A percentile compares a stretch with the other conserved stretches of the same genome.
phyloP scores from a whole-genome alignment of 1,284 basidiomycete species.

The Phellopilus nigrolimitatus region DNA sequence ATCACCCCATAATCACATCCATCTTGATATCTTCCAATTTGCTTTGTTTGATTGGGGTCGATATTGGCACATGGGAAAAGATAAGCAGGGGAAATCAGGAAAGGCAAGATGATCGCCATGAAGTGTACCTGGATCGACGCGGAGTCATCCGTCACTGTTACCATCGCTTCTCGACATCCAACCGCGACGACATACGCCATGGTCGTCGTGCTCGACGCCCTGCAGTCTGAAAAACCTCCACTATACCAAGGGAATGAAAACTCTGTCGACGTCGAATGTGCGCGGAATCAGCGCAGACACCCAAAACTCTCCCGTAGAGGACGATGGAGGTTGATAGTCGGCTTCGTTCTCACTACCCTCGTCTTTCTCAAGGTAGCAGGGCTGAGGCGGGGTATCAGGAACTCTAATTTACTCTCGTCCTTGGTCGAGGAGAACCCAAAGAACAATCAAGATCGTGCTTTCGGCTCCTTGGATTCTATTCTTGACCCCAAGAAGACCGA shows the following conservation, averaged over 20 bases:
- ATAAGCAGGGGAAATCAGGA: too few species aligned
- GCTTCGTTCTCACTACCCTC: not conserved
- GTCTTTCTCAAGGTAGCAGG: not conserved
- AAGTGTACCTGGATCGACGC: too few species aligned
- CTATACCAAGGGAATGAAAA: not conserved
- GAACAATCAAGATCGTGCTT: not conserved
- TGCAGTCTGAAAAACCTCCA: constrained; percentile 9
- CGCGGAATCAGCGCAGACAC: not conserved
- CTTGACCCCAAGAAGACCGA: constrained; percentile 22
- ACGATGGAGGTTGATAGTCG: not conserved
- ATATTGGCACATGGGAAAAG: too few species aligned
- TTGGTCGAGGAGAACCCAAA: not conserved
- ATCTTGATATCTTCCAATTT: too few species aligned
- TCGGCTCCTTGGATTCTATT: not conserved
- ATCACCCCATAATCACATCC: too few species aligned
- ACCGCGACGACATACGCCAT: not conserved
- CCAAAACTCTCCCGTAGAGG: constrained; percentile 8
- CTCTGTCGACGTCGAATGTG: too few species aligned
- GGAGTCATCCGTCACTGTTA: not conserved
- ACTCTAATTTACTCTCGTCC: not conserved
- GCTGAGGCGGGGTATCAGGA: not conserved
- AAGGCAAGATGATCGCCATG: too few species aligned
- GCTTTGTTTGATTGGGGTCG: too few species aligned
- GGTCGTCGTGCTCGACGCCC: constrained; percentile 20
- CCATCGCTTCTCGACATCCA: not conserved